These are phyloP conservation scores for Tricholoma sp. DNA, from an alignment of 768 basidiomycete species.

Conservation along the genomic window DNA sequence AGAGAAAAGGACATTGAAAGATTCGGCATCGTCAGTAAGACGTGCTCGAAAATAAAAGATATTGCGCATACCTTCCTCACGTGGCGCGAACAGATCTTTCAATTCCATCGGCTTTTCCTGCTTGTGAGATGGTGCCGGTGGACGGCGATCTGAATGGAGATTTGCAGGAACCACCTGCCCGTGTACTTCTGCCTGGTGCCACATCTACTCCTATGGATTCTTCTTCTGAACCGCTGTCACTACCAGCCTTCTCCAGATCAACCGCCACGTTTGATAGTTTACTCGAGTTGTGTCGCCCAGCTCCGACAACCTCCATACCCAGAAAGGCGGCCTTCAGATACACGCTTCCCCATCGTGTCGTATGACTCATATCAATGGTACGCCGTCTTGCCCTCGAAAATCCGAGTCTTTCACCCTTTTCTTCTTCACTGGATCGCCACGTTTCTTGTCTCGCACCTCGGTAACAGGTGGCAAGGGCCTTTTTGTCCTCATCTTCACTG, in stretches of 20 bases:
- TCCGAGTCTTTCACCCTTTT: slow-evolving; percentile 46
- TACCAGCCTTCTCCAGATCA: slow-evolving; percentile 13
- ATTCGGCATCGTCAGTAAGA: no score
- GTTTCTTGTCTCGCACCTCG: slow-evolving; percentile 18
- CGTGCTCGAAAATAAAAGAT: not conserved
- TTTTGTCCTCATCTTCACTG: slow-evolving; percentile 65
- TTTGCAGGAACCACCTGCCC: no score
- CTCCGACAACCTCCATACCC: slow-evolving; percentile 36
- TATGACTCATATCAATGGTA: slow-evolving; percentile 78
- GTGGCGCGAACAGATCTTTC: slow-evolving; percentile 71
- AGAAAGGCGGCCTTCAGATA: slow-evolving; percentile 69
- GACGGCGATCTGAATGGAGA: no score
- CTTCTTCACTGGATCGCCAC: slow-evolving; percentile 25
- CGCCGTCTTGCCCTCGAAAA: slow-evolving; percentile 51
- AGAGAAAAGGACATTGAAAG: slow-evolving; percentile 43
- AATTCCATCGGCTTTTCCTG: slow-evolving; percentile 36
- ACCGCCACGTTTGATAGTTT: slow-evolving; percentile 8
- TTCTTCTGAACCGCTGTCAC: slow-evolving; percentile 12
- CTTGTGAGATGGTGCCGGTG: no score
- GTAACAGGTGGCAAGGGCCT: slow-evolving; percentile 45
- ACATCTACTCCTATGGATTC: slow-evolving; percentile 3
- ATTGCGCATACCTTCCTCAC: slow-evolving; percentile 54
- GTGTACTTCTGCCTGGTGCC: no score
- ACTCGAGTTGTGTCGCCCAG: no score
- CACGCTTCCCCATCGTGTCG: slow-evolving; percentile 61